These are phyloP conservation scores for Trichopus zeylanicus DNA, from an alignment of 116 monocot species.

Conservation along the genomic window DNA sequence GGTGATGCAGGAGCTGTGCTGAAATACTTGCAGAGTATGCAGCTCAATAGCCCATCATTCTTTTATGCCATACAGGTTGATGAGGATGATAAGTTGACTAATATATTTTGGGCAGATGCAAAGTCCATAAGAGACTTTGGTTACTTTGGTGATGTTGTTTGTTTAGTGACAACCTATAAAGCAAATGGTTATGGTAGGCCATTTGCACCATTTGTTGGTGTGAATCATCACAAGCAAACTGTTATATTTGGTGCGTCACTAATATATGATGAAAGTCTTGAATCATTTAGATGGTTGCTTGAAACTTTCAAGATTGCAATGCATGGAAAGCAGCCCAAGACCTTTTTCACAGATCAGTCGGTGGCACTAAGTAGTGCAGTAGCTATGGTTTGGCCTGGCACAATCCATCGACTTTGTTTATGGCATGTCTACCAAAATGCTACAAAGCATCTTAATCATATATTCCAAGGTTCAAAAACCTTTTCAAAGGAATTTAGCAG, in stretches of 20 bases:
- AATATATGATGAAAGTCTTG: conserved; percentile 44
- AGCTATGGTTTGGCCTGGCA: conserved; percentile 30
- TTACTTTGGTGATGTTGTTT: conserved; percentile 51
- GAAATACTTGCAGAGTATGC: conserved; percentile 50
- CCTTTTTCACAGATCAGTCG: conserved; percentile 32
- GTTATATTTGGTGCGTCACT: conserved; percentile 45
- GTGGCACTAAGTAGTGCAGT: conserved; percentile 24
- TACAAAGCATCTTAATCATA: conserved; percentile 44
- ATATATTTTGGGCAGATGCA: conserved; percentile 51
- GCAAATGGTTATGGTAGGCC: conserved; percentile 49
- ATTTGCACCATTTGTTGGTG: conserved; percentile 38
- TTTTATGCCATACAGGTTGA: conserved; percentile 54
- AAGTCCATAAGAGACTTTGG: conserved; percentile 39
- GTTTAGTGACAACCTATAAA: conserved; percentile 46
- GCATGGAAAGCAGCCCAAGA: conserved; percentile 47
- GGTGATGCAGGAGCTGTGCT: conserved; percentile 47
- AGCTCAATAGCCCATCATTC: conserved; percentile 35
- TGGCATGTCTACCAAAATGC: conserved; percentile 61
- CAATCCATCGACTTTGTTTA: conserved; percentile 35
- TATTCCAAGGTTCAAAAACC: conserved; percentile 58
- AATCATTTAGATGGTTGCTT: conserved; percentile 57
- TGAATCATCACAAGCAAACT: conserved; percentile 58
- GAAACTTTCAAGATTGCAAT: conserved; percentile 53
- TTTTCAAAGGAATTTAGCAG: conserved; percentile 49
- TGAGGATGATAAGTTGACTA: conserved; percentile 54